A percentile compares a stretch with the other conserved stretches of the same genome.
Evolutionary conservation across 805 yeast genomes (phyloP).

Genomic region (Yarrowia sp.): DNA sequence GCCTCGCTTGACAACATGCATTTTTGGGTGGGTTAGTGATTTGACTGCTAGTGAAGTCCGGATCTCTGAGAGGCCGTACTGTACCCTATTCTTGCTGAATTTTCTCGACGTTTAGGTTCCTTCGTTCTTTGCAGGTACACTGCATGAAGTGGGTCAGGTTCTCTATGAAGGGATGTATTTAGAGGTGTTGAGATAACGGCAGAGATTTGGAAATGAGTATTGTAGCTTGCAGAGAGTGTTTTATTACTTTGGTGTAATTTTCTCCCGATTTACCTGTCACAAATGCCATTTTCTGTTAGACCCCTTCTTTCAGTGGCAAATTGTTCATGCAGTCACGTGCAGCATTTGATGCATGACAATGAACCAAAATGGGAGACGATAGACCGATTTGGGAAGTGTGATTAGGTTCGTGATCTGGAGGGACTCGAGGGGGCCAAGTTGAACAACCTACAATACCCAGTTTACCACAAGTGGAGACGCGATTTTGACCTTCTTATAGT

Average conservation of each 20-base stretch:
- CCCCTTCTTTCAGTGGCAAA: background rate
- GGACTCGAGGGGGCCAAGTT: too few relatives aligned
- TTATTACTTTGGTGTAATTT: too few relatives aligned
- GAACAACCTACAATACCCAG: too few relatives aligned
- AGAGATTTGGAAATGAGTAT: too few relatives aligned
- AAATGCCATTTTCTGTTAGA: too few relatives aligned
- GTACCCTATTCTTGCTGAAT: background rate
- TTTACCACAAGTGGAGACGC: too few relatives aligned
- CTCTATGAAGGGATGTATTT: too few relatives aligned
- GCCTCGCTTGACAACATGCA: constrained; percentile 88
- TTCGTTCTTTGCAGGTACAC: background rate
- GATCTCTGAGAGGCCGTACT: background rate
- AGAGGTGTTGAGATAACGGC: too few relatives aligned
- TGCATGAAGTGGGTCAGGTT: background rate
- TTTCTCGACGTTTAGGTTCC: background rate
- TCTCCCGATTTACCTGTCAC: too few relatives aligned
- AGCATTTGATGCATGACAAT: background rate
- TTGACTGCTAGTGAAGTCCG: background rate
- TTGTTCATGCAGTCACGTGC: constrained; percentile 8
- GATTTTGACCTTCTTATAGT: too few relatives aligned
- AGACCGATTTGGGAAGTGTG: constrained; percentile 4
- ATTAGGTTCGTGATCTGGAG: background rate
- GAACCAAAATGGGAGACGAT: background rate
- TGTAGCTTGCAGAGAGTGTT: too few relatives aligned
- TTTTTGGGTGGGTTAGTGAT: constrained; percentile 33